Percentiles rank a stretch among this genome's conserved stretches.
phyloP scores from a whole-genome alignment of 2,329 filamentous ascomycete species.

The Pyricularia sp. region DNA sequence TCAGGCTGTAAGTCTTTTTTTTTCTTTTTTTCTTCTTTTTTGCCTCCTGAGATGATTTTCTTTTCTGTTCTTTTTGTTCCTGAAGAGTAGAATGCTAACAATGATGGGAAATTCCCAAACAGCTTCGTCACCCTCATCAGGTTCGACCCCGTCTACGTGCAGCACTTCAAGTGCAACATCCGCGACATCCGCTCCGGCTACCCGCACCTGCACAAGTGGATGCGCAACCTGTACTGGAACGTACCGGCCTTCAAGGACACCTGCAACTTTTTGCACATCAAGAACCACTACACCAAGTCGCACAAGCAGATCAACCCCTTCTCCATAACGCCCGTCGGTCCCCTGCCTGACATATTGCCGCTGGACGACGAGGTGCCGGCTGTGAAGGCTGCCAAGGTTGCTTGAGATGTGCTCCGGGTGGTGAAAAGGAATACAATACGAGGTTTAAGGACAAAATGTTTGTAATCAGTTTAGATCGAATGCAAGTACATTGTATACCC shows the following conservation, averaged over 20 bases:
- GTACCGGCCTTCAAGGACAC: conserved; percentile 68
- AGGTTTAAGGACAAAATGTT: too few relatives aligned
- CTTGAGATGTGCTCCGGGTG: neutral
- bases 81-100: neutral
- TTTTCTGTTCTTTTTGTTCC: neutral
- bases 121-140: conserved; percentile 14
- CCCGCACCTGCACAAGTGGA: conserved; percentile 70
- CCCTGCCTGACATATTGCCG: conserved; percentile 70
- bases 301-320: conserved; percentile 58
- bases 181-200: conserved; percentile 78
- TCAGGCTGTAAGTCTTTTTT: conserved; percentile 49
- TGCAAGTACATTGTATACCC: too few relatives aligned
- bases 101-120: neutral
- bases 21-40: neutral
- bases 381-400: conserved; percentile 20
- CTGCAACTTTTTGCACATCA: conserved; percentile 93
- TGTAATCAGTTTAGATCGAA: too few relatives aligned
- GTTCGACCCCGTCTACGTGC: conserved; percentile 58
- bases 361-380: conserved; percentile 69
- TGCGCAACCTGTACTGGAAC: conserved; percentile 80
- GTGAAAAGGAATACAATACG: too few relatives aligned
- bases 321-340: conserved; percentile 76
- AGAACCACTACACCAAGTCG: conserved; percentile 59
- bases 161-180: conserved; percentile 84
- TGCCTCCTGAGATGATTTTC: too few relatives aligned